Evolutionary conservation across 371 early-diverging fungal species (phyloP).

Genomic region (Blakeslea trispora): DNA sequence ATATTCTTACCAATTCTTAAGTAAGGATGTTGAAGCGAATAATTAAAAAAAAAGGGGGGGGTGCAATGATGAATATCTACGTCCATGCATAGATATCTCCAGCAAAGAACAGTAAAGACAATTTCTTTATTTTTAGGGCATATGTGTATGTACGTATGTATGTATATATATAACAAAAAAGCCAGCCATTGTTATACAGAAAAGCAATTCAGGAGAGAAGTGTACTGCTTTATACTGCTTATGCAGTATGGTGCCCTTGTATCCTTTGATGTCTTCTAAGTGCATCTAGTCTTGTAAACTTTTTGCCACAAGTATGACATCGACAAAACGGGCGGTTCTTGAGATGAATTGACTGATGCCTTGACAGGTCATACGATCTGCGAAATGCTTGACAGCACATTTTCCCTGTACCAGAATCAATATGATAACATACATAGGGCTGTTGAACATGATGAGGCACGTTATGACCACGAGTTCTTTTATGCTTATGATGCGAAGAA

Average conservation of each 20-base stretch:
- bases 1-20: no score
- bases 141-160: no score
- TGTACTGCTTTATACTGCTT: no score
- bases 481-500: background rate
- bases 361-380: constrained; percentile 45
- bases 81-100: no score
- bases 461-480: constrained; percentile 1
- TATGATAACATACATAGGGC: constrained; percentile 37
- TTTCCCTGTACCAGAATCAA: constrained; percentile 19
- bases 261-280: constrained; percentile 47
- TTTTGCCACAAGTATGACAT: constrained; percentile 42
- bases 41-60: no score
- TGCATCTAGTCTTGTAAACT: constrained; percentile 50
- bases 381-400: constrained; percentile 43
- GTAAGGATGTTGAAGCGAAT: no score
- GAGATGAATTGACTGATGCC: constrained; percentile 47
- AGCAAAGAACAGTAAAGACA: no score
- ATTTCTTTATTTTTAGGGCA: no score
- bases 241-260: constrained; percentile 30
- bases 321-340: constrained; percentile 43
- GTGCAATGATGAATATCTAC: no score
- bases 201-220: no score
- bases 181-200: no score
- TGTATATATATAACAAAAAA: no score
- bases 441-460: constrained; percentile 5